These are phyloP conservation scores for Apiospora phragmitis DNA, from an alignment of 2,329 filamentous ascomycete species.

Conservation along the genomic window DNA sequence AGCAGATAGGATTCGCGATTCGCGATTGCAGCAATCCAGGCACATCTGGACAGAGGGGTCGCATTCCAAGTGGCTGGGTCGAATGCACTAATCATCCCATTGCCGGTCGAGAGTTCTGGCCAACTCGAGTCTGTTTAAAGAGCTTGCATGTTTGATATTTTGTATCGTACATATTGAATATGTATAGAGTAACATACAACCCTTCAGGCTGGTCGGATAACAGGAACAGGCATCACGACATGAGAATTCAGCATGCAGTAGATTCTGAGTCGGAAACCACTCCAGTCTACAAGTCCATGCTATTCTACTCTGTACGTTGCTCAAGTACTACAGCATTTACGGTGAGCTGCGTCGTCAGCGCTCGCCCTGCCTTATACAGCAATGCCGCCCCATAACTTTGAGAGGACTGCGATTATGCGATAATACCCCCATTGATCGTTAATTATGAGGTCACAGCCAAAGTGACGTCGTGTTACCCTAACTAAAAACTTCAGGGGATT, in stretches of 20 bases:
- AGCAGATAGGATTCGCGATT: background rate
- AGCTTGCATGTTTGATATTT: background rate
- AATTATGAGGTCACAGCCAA: background rate
- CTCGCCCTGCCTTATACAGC: background rate
- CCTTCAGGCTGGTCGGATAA: background rate
- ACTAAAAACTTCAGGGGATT: background rate
- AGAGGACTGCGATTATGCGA: background rate
- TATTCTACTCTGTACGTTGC: background rate
- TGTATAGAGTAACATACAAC: background rate
- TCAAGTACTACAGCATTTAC: background rate
- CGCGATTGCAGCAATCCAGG: background rate
- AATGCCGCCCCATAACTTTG: background rate
- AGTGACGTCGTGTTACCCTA: background rate
- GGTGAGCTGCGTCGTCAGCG: background rate
- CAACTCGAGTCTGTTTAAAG: background rate
- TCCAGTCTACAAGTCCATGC: background rate
- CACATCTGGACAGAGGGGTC: background rate
- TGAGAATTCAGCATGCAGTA: too few relatives aligned
- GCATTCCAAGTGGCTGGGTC: conserved; percentile 1
- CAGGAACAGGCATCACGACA: background rate
- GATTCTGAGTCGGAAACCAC: background rate
- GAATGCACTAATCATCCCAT: background rate
- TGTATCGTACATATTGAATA: background rate
- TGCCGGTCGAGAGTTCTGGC: background rate
- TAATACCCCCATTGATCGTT: background rate